These are phyloP conservation scores for Atractiella rhizophila DNA, from an alignment of 768 basidiomycete species.

Conservation along the genomic window DNA sequence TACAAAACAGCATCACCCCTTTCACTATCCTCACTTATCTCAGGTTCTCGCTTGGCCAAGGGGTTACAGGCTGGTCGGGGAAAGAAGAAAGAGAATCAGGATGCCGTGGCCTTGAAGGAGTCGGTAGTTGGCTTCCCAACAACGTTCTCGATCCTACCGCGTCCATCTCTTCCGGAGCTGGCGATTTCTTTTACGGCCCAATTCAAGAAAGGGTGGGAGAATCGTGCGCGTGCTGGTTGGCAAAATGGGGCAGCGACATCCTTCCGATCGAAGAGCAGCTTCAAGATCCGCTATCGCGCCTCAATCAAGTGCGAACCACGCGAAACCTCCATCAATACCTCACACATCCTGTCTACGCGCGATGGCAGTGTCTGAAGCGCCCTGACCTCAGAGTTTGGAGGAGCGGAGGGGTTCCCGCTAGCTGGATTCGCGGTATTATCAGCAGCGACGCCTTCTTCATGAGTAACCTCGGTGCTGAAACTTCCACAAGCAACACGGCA, in stretches of 20 bases:
- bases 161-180: no score
- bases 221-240: slow-evolving; percentile 62
- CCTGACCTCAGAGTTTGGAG: slow-evolving; percentile 46
- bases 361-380: no score
- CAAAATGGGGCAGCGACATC: slow-evolving; percentile 60
- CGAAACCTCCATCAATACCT: background rate
- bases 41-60: slow-evolving; percentile 50
- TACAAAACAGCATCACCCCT: slow-evolving; percentile 53
- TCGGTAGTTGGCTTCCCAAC: no score
- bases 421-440: slow-evolving; percentile 48
- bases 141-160: no score
- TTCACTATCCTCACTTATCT: slow-evolving; percentile 52
- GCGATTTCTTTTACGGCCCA: slow-evolving; percentile 28
- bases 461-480: background rate
- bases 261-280: slow-evolving; percentile 35
- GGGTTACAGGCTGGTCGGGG: no score
- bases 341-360: no score
- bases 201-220: slow-evolving; percentile 78
- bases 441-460: slow-evolving; percentile 51
- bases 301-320: background rate
- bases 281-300: slow-evolving; percentile 4
- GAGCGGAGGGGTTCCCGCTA: slow-evolving; percentile 43
- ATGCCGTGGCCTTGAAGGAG: slow-evolving; percentile 15
- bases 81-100: slow-evolving; percentile 22
- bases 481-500: background rate